These are phyloP conservation scores for Clarireedia hainanense DNA, from an alignment of 2,329 filamentous ascomycete species.

Conservation along the genomic window DNA sequence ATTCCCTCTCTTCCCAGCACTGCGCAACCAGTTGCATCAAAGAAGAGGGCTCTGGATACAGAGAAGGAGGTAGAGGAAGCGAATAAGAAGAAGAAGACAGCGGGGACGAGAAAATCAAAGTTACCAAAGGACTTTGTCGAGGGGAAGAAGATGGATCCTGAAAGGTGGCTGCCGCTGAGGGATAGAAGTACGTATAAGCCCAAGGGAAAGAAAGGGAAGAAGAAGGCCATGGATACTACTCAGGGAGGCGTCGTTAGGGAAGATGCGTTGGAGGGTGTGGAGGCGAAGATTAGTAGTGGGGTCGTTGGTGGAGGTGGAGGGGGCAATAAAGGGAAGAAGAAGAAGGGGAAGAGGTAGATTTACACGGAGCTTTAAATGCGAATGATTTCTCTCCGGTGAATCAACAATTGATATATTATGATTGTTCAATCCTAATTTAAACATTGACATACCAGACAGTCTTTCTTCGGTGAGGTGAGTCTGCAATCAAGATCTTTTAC, in stretches of 20 bases:
- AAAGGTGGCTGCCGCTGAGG: slow-evolving; percentile 85
- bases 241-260: slow-evolving; percentile 79
- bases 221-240: slow-evolving; percentile 68
- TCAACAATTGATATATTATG: no score
- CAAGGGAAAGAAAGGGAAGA: slow-evolving; percentile 87
- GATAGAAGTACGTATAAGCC: slow-evolving; percentile 85
- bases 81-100: slow-evolving; percentile 11
- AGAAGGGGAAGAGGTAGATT: slow-evolving; percentile 36
- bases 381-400: no score
- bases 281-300: slow-evolving; percentile 56
- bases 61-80: slow-evolving; percentile 48
- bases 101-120: slow-evolving; percentile 43
- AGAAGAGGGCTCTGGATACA: slow-evolving; percentile 41
- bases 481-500: no score
- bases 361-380: no score
- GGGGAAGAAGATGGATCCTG: slow-evolving; percentile 74
- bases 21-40: slow-evolving; percentile 32
- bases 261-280: slow-evolving; percentile 58
- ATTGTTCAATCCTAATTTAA: no score
- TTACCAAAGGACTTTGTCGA: slow-evolving; percentile 69
- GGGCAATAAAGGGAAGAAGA: slow-evolving; percentile 26
- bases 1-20: slow-evolving; percentile 42
- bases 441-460: no score
- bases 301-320: slow-evolving; percentile 43
- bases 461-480: no score